Percentiles rank a stretch among this genome's conserved stretches.
Evolutionary conservation across 2,329 filamentous ascomycete species (phyloP).

Genomic region (Microthyrium microscopicum): DNA sequence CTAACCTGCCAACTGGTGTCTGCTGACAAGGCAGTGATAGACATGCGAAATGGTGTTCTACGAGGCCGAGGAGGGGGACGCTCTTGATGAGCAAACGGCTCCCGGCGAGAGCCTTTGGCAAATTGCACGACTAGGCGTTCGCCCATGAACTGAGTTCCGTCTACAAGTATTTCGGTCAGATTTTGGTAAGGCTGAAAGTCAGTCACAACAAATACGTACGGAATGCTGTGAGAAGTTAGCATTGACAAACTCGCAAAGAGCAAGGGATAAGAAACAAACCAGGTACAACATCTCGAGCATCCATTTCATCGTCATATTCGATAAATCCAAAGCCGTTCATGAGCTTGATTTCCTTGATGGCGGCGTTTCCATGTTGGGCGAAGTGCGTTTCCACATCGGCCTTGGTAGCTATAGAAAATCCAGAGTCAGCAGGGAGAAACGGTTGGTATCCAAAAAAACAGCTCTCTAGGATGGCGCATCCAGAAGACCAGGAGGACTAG

Average conservation of each 20-base stretch:
- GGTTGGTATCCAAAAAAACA: background rate
- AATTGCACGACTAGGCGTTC: conserved; percentile 96
- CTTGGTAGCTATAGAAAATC: conserved; percentile 63
- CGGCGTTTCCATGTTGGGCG: conserved; percentile 84
- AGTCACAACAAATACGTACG: conserved; percentile 25
- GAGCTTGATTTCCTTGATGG: conserved; percentile 97
- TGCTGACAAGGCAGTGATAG: conserved; percentile 87
- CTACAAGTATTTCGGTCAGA: conserved; percentile 28
- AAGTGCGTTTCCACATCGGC: conserved; percentile 94
- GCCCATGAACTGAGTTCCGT: conserved; percentile 96
- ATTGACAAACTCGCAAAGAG: conserved; percentile 8
- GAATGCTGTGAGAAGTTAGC: conserved; percentile 28
- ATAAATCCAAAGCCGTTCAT: conserved; percentile 99
- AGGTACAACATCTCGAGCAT: conserved; percentile 94
- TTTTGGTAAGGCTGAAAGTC: background rate
- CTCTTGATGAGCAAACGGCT: conserved; percentile 48
- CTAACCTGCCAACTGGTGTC: conserved; percentile 99
- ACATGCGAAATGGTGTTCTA: conserved; percentile 91
- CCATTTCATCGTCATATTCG: conserved; percentile 96
- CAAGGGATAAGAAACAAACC: conserved; percentile 41
- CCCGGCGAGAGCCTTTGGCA: conserved; percentile 67
- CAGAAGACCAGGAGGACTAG: conserved; percentile 7
- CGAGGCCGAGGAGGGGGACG: conserved; percentile 64
- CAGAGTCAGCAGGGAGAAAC: conserved; percentile 3
- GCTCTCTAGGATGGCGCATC: no score